phyloP scores from a whole-genome alignment of 306 rosid genomes.

The Corylus avellana region DNA sequence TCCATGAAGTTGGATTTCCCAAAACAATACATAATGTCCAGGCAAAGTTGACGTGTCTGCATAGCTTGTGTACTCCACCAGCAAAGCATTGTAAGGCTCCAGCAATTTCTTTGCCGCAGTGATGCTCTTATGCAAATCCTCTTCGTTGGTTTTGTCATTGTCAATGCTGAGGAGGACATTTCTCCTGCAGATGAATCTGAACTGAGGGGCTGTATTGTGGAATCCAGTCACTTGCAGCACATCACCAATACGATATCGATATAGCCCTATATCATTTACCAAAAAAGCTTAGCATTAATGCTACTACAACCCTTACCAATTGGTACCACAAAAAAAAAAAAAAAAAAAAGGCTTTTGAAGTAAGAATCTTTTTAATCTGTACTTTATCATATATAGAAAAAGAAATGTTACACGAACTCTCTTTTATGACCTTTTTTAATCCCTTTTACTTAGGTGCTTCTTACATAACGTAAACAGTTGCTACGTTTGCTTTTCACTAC shows the following conservation, averaged over 20 bases:
- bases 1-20: slow-evolving; percentile 64
- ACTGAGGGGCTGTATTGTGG: slow-evolving; percentile 78
- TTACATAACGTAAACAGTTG: no score
- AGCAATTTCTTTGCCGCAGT: slow-evolving; percentile 60
- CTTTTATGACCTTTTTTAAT: no score
- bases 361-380: not conserved
- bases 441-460: no score
- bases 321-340: no score
- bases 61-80: slow-evolving; percentile 82
- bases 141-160: slow-evolving; percentile 81
- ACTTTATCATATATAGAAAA: no score
- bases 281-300: slow-evolving; percentile 2
- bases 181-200: slow-evolving; percentile 78
- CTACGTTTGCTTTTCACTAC: no score
- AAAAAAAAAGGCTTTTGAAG: not conserved
- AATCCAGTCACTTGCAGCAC: slow-evolving; percentile 80
- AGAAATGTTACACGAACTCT: no score
- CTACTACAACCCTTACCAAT: not conserved
- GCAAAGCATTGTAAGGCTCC: slow-evolving; percentile 60
- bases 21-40: slow-evolving; percentile 81
- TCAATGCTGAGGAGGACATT: slow-evolving; percentile 89
- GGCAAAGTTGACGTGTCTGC: slow-evolving; percentile 68
- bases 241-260: slow-evolving; percentile 84
- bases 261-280: slow-evolving; percentile 41
- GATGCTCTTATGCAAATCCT: slow-evolving; percentile 70